phyloP scores from a whole-genome alignment of 1,139 yeast genomes.

The Kurtzmaniella quercitrusa region DNA sequence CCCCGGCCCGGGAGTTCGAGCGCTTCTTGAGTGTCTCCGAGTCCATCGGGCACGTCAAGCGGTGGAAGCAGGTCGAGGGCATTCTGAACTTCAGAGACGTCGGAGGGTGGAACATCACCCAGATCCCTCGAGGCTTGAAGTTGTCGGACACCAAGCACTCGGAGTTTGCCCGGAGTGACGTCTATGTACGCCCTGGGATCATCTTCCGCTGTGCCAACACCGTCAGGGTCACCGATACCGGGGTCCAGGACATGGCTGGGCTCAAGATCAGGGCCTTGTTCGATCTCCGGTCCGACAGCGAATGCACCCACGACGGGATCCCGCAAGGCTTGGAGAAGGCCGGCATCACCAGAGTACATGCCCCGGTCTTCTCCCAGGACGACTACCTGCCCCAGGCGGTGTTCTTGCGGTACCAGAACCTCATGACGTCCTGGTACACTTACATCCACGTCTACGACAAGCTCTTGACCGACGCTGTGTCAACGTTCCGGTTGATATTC shows the following conservation, averaged over 20 bases:
- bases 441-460: slow-evolving; percentile 62
- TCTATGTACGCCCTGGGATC: slow-evolving; percentile 49
- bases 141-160: slow-evolving; percentile 4
- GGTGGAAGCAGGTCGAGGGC: slow-evolving; percentile 67
- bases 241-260: slow-evolving; percentile 33
- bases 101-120: slow-evolving; percentile 63
- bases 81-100: slow-evolving; percentile 71
- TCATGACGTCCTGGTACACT: slow-evolving; percentile 60
- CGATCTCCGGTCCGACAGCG: slow-evolving; percentile 67
- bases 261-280: slow-evolving; percentile 56
- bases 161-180: slow-evolving; percentile 2
- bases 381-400: slow-evolving; percentile 67
- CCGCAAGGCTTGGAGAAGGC: slow-evolving; percentile 29
- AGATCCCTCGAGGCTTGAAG: slow-evolving; percentile 10
- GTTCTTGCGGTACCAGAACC: slow-evolving; percentile 51
- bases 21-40: slow-evolving; percentile 44
- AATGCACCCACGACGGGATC: slow-evolving; percentile 49
- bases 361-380: slow-evolving; percentile 54
- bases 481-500: slow-evolving; percentile 45
- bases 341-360: slow-evolving; percentile 50
- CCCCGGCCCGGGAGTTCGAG: slow-evolving; percentile 43
- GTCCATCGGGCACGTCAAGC: slow-evolving; percentile 35
- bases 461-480: slow-evolving; percentile 47
- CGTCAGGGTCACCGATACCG: slow-evolving; percentile 43
- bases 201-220: slow-evolving; percentile 66